phyloP scores from a whole-genome alignment of 192 early-diverging fungal species.

The Coemansia sp. region DNA sequence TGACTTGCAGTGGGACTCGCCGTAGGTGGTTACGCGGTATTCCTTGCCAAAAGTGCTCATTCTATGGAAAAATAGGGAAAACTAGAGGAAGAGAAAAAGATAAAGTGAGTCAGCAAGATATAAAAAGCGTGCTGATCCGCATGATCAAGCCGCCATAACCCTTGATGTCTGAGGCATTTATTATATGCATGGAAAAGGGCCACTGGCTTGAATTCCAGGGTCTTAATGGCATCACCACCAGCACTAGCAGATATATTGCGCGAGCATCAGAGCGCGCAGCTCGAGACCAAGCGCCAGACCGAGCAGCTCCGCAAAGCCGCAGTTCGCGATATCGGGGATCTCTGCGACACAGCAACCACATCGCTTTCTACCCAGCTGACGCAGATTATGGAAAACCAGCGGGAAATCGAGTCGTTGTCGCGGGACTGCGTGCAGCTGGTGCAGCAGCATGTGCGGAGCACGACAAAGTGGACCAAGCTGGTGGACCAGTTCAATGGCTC shows the following conservation, averaged over 20 bases:
- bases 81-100: neutral
- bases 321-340: conserved; percentile 32
- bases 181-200: too few relatives aligned
- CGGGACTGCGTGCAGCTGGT: conserved; percentile 42
- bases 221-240: conserved; percentile 4
- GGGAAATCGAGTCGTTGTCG: conserved; percentile 40
- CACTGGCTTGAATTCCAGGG: too few relatives aligned
- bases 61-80: neutral
- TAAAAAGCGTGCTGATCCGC: too few relatives aligned
- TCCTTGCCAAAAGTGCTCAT: conserved; percentile 85
- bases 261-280: conserved; percentile 34
- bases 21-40: conserved; percentile 91
- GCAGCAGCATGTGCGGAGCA: conserved; percentile 44
- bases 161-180: too few relatives aligned
- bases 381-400: conserved; percentile 37
- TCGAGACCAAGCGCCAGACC: conserved; percentile 29
- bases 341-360: conserved; percentile 45
- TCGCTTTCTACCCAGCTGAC: conserved; percentile 28
- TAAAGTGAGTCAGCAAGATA: neutral
- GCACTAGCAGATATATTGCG: conserved; percentile 38
- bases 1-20: conserved; percentile 98
- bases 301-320: conserved; percentile 42
- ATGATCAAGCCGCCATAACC: too few relatives aligned
- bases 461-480: conserved; percentile 74
- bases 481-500: conserved; percentile 73